Conservation (phyloP, 2,329 filamentous ascomycete genomes). For the Diplocarpon rosae region DNA sequence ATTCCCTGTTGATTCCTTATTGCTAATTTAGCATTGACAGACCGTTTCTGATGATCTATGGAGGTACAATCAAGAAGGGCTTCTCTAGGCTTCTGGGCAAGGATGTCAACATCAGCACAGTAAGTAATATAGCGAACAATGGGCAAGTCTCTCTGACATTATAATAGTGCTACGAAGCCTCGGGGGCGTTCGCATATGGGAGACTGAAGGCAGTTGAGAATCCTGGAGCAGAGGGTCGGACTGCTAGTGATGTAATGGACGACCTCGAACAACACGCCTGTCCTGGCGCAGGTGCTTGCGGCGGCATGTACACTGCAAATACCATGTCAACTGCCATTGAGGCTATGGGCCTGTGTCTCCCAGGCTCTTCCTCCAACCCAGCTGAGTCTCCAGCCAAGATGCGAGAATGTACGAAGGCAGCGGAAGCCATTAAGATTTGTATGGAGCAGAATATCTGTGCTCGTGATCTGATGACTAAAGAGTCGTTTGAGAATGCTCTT, state of each 20-base stretch:
- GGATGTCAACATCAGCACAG: constrained; percentile 72
- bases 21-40: background rate
- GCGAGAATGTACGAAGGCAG: constrained; percentile 59
- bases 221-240: constrained; percentile 51
- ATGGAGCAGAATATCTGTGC: constrained; percentile 61
- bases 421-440: constrained; percentile 55
- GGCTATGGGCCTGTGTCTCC: constrained; percentile 57
- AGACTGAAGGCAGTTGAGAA: constrained; percentile 59
- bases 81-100: constrained; percentile 66
- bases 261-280: constrained; percentile 64
- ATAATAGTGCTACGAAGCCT: constrained; percentile 62
- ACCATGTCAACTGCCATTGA: constrained; percentile 66
- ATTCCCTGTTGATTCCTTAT: too few species aligned
- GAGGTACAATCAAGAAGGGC: constrained; percentile 82
- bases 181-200: constrained; percentile 72
- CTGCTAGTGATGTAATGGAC: constrained; percentile 66
- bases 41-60: constrained; percentile 91
- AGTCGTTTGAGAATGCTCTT: constrained; percentile 59
- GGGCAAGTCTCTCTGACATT: background rate
- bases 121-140: background rate
- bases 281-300: constrained; percentile 34
- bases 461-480: constrained; percentile 55
- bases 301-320: constrained; percentile 70
- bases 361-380: constrained; percentile 59
- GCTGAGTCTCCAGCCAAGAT: constrained; percentile 58